Percentiles rank a stretch among this genome's conserved stretches.
phyloP scores from a whole-genome alignment of 148 eudicot species.

The Cornus suecica region DNA sequence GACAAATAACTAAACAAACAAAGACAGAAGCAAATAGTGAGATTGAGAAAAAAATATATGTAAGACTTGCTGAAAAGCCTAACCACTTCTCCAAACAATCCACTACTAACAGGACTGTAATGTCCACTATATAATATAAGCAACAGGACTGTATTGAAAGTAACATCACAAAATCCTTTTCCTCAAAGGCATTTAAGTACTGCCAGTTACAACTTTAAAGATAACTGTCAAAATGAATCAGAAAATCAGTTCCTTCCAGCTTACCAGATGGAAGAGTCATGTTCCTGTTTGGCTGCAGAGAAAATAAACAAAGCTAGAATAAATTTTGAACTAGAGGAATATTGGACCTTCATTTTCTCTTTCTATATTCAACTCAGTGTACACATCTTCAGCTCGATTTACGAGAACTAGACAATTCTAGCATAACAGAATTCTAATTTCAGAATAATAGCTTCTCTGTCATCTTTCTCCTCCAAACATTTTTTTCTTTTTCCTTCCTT shows the following conservation, averaged over 20 bases:
- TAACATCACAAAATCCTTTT: background rate
- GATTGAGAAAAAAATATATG: background rate
- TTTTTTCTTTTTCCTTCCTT: no score
- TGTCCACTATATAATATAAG: background rate
- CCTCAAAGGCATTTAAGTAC: background rate
- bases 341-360: background rate
- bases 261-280: background rate
- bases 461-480: no score
- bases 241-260: background rate
- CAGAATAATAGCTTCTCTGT: background rate
- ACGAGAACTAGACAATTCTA: background rate
- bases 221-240: background rate
- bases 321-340: background rate
- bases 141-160: background rate
- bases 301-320: background rate
- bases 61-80: background rate
- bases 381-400: background rate
- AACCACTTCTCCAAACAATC: background rate
- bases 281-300: background rate
- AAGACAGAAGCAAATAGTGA: background rate
- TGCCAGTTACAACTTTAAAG: background rate
- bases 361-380: background rate
- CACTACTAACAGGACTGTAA: no score
- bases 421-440: background rate
- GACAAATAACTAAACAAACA: background rate